phyloP scores from a whole-genome alignment of 2,329 filamentous ascomycete genomes.

The Ophiostoma ips region DNA sequence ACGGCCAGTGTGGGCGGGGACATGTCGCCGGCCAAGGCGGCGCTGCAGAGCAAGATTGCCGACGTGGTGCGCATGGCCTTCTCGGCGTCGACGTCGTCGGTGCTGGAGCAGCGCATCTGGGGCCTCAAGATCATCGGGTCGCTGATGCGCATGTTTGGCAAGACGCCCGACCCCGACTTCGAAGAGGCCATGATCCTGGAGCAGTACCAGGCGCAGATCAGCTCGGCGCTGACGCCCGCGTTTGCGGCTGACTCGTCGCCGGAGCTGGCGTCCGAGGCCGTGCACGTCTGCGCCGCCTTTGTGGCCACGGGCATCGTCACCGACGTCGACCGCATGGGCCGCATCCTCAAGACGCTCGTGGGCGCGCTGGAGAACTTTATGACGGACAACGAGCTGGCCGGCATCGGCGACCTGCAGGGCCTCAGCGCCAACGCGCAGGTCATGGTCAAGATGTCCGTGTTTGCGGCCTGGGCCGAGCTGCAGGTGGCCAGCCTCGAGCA shows the following conservation, averaged over 20 bases:
- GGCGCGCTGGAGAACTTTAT: conserved; percentile 87
- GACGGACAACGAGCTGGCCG: conserved; percentile 47
- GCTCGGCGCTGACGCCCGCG: conserved; percentile 86
- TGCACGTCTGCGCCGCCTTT: conserved; percentile 96
- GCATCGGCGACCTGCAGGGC: conserved; percentile 84
- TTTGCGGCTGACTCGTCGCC: conserved; percentile 94
- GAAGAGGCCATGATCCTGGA: conserved; percentile 92
- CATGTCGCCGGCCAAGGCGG: conserved; percentile 55
- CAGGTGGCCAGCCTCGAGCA: conserved; percentile 93
- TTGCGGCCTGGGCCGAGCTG: conserved; percentile 92
- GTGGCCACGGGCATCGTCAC: conserved; percentile 95
- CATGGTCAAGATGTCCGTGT: conserved; percentile 97
- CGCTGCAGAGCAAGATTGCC: conserved; percentile 69
- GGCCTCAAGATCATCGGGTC: conserved; percentile 90
- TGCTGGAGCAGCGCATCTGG: conserved; percentile 78
- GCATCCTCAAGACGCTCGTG: conserved; percentile 87
- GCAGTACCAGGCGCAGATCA: conserved; percentile 97
- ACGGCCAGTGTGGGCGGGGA: conserved; percentile 43
- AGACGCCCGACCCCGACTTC: conserved; percentile 90
- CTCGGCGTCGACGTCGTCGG: conserved; percentile 86
- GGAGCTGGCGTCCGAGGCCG: conserved; percentile 85
- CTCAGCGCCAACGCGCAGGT: conserved; percentile 92
- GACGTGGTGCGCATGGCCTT: conserved; percentile 96
- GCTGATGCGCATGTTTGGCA: conserved; percentile 89
- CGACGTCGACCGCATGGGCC: conserved; percentile 95